Percentiles rank a stretch among this genome's conserved stretches.
Conservation (phyloP, 2,329 filamentous ascomycete genomes). For the Colletotrichum sp. region DNA sequence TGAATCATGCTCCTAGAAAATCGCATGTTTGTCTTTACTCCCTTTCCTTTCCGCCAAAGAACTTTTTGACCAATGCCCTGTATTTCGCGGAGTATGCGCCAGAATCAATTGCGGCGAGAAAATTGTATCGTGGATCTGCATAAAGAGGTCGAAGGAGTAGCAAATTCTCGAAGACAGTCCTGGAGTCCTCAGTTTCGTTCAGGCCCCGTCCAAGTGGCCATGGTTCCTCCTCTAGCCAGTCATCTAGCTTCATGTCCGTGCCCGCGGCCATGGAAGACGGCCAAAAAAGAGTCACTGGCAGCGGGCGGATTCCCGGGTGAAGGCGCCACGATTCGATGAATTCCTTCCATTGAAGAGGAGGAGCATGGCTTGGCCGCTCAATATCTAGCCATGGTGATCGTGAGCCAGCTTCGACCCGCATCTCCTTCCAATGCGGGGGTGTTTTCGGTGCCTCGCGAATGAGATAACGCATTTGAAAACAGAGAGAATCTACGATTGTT, state of each 20-base stretch:
- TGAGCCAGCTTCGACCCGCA: background rate
- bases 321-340: accelerated
- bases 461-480: accelerated
- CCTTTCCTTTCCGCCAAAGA: background rate
- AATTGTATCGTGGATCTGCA: background rate
- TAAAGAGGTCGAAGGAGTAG: accelerated
- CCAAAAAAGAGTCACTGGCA: no score
- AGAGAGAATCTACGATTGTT: background rate
- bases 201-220: accelerated
- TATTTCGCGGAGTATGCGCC: accelerated
- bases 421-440: background rate
- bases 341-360: accelerated
- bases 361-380: accelerated
- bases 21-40: background rate
- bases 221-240: background rate
- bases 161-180: background rate
- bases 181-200: background rate
- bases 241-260: accelerated
- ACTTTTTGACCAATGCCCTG: background rate
- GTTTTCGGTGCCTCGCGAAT: background rate
- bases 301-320: accelerated
- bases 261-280: accelerated
- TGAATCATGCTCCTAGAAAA: background rate
- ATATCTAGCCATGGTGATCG: accelerated
- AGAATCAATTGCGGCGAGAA: no score